phyloP scores from a whole-genome alignment of 805 yeast genomes.

The Danielia reshetovae region DNA sequence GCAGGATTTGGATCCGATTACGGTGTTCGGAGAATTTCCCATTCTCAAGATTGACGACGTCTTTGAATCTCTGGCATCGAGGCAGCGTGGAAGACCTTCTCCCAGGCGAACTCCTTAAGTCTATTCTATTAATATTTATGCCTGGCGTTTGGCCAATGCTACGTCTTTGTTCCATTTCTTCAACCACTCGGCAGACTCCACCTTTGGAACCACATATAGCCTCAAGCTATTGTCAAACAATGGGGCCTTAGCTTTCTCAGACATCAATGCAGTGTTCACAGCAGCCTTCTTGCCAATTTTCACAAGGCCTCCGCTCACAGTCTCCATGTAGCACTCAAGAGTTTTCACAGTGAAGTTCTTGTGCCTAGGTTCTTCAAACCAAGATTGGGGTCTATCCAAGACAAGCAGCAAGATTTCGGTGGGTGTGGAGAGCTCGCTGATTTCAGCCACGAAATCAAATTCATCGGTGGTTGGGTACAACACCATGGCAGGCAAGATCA shows the following conservation, averaged over 20 bases:
- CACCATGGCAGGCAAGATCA: conserved; percentile 76
- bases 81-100: conserved; percentile 52
- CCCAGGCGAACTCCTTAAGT: conserved; percentile 34
- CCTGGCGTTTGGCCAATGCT: conserved; percentile 44
- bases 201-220: conserved; percentile 76
- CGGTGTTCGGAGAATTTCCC: conserved; percentile 72
- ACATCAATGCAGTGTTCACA: conserved; percentile 59
- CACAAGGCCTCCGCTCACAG: conserved; percentile 76
- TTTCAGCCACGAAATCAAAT: conserved; percentile 74
- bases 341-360: conserved; percentile 53
- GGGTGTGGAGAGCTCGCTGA: conserved; percentile 70
- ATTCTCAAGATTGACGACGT: conserved; percentile 67
- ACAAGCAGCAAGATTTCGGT: conserved; percentile 58
- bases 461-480: conserved; percentile 82
- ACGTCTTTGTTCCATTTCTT: conserved; percentile 57
- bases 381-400: conserved; percentile 59
- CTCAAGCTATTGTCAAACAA: conserved; percentile 70
- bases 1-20: conserved; percentile 52
- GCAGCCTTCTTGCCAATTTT: conserved; percentile 78
- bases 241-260: conserved; percentile 64
- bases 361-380: conserved; percentile 64
- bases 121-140: conserved; percentile 1
- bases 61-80: conserved; percentile 50
- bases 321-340: conserved; percentile 77
- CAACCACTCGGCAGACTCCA: conserved; percentile 62